Base-by-base conservation (phyloP, 345 rosid species). In the Ricinus communis region DNA sequence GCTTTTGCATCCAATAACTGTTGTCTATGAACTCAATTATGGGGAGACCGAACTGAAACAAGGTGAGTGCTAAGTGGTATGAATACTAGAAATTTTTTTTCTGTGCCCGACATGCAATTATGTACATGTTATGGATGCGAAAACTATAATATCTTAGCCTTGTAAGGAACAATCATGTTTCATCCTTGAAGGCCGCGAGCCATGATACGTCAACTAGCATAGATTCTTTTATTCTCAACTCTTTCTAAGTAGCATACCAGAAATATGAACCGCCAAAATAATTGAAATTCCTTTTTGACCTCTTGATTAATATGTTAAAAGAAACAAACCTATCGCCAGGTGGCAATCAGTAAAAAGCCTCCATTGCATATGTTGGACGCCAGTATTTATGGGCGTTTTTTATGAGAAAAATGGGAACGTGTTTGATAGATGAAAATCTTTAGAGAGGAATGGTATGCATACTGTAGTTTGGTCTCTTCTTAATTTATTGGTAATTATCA, bases 11-110 rank as follows among this genome's bases (percentile, higher is more conserved):
- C 98, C 96, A 63, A 28, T 94, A 65, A 94, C 91, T 38, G 83
- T 82, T 18, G 83, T 87, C 71, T 94, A 94, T 77, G 93, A 94
- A 81, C 97, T 91, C 74, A 84, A 83, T 78, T 91, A 90, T 71
- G 97, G 96, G 64, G 97, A 94, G 88, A 81, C 90, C 40, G 95
- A 91, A 82, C 73, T 88, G 86, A 91, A 87, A 80, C 98, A 91
- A 91, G 96, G 98, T 87, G 79, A 52, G n/a, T 12, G 11, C 38
- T 57, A 46, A 45, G 18, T 28, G 5, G 12, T 24, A 9, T 28
- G 28, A 63, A 31, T 33, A 13, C 28, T 22, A 21, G 51, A 31
- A n/a, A 56, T 67, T 43, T 4, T 43, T 12, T 8, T 74, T 47
- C 60, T 61, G 53, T 28, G 58, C 51, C 13, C 18, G 24, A 8